Percentiles rank a stretch among this genome's conserved stretches.
Conservation (phyloP, 192 early-diverging fungal species). For the Gamsiella multidivaricata region DNA sequence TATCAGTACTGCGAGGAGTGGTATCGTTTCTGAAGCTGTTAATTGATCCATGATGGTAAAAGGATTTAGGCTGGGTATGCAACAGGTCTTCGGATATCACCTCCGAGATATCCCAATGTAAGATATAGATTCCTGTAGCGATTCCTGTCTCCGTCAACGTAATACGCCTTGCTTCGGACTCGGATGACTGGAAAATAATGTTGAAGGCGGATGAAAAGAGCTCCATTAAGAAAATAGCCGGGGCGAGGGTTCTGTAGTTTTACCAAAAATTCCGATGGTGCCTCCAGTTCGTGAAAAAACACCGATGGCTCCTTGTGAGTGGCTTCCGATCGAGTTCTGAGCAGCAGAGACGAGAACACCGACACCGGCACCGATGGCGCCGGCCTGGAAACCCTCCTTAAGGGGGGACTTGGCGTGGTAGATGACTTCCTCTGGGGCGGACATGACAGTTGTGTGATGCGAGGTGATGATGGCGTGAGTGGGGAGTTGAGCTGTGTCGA, state of each 20-base stretch:
- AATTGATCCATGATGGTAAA: no score
- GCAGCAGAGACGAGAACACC: conserved; percentile 76
- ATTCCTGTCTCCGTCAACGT: no score
- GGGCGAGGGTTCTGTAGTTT: no score
- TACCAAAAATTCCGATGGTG: conserved; percentile 79
- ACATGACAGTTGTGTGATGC: conserved; percentile 10
- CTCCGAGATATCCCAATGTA: conserved; percentile 6
- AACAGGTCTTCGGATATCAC: background rate
- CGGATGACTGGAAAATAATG: no score
- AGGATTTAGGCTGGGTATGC: no score
- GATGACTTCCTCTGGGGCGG: conserved; percentile 30
- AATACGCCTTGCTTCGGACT: background rate
- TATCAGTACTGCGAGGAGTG: no score
- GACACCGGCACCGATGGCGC: conserved; percentile 66
- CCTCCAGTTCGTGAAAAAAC: conserved; percentile 71
- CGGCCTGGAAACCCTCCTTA: conserved; percentile 58
- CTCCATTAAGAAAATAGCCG: no score
- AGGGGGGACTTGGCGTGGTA: conserved; percentile 58
- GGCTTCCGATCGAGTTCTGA: conserved; percentile 71
- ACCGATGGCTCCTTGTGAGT: conserved; percentile 60
- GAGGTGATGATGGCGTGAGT: background rate
- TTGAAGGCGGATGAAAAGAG: background rate
- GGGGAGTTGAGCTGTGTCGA: background rate
- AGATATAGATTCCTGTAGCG: background rate
- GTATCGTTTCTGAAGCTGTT: no score